Evolutionary conservation across 2,329 filamentous ascomycete species (phyloP).

Genomic region (Aspergillus udagawae): DNA sequence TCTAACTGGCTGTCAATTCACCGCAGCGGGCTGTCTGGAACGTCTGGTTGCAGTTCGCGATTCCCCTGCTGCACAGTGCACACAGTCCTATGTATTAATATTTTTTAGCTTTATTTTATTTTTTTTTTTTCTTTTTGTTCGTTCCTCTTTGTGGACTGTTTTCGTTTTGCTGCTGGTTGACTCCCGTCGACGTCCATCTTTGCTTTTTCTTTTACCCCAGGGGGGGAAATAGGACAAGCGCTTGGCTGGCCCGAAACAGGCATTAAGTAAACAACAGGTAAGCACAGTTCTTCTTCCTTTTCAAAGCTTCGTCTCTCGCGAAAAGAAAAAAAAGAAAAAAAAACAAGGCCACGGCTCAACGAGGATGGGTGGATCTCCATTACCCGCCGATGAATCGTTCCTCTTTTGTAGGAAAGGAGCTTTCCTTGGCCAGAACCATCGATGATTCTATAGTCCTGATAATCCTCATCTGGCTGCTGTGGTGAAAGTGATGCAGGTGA

Average conservation of each 20-base stretch:
- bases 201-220: conserved; percentile 2
- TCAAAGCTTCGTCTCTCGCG: neutral
- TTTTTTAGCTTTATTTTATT: conserved; percentile 4
- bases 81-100: neutral
- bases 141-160: neutral
- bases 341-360: neutral
- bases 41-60: conserved; percentile 4
- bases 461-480: neutral
- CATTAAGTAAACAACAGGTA: neutral
- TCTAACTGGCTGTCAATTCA: conserved; percentile 15
- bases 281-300: neutral
- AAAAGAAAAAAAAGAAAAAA: neutral
- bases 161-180: neutral
- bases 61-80: neutral
- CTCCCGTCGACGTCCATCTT: conserved; percentile 2
- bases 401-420: neutral
- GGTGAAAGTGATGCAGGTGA: neutral
- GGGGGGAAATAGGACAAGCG: neutral
- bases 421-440: neutral
- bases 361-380: neutral
- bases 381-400: neutral
- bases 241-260: neutral
- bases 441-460: neutral
- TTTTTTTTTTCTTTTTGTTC: conserved; percentile 1
- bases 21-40: conserved; percentile 13